Evolutionary conservation across 2,329 filamentous ascomycete genomes (phyloP).

Genomic region (Talaromyces sp.): DNA sequence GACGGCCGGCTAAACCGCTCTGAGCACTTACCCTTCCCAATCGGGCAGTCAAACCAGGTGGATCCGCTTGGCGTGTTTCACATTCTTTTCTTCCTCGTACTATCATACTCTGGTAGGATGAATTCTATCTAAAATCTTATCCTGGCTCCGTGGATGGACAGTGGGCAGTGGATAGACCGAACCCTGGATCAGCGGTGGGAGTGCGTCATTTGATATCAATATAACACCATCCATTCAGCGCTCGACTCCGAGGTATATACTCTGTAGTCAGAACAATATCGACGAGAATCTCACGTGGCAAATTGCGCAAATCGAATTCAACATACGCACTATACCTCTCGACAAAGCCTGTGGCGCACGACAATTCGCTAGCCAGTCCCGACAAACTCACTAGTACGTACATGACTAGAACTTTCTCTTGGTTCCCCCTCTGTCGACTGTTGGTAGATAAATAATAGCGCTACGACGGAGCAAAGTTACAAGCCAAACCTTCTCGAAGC

Average conservation of each 20-base stretch:
- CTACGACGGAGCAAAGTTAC: neutral
- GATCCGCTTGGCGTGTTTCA: slow-evolving; percentile 4
- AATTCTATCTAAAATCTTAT: no score
- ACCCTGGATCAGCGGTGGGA: neutral
- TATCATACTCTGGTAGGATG: no score
- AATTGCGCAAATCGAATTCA: neutral
- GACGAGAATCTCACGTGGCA: neutral
- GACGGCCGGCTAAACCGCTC: neutral
- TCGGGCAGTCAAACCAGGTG: neutral
- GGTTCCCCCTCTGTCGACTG: neutral
- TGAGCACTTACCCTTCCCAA: neutral
- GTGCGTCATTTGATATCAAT: neutral
- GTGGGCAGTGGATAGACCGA: neutral
- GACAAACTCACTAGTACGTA: neutral
- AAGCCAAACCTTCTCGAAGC: slow-evolving; percentile 1
- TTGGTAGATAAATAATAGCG: neutral
- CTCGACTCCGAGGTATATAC: neutral
- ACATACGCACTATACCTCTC: neutral
- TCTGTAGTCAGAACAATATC: neutral
- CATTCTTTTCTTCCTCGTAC: neutral
- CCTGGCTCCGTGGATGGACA: neutral
- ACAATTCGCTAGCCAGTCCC: neutral
- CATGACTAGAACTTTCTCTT: neutral
- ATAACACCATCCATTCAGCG: no score
- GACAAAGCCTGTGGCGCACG: neutral